Percentiles rank a stretch among this genome's conserved stretches.
These are phyloP conservation scores for Trichoderma cornu-damae DNA, from an alignment of 2,329 filamentous ascomycete genomes.

Conservation along the genomic window DNA sequence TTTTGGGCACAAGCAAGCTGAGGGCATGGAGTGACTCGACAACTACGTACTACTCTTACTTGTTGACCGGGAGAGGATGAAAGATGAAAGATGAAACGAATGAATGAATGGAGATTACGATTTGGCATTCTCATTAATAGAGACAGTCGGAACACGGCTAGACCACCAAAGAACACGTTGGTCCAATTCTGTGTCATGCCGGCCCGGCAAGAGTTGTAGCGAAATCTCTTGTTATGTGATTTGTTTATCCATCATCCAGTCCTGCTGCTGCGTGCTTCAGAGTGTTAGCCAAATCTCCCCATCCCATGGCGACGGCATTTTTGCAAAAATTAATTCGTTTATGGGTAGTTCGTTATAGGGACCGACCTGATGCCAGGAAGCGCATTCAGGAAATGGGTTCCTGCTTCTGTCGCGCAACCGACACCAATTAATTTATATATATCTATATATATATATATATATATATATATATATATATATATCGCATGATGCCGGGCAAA, in stretches of 20 bases:
- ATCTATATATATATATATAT: no score
- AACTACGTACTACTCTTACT: background rate
- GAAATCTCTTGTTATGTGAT: background rate
- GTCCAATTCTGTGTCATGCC: background rate
- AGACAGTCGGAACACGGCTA: slow-evolving; percentile 23
- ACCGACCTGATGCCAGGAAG: no score
- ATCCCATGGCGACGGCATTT: no score
- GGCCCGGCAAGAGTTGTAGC: background rate
- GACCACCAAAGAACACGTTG: slow-evolving; percentile 15
- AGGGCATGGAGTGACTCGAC: slow-evolving; percentile 5
- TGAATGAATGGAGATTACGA: slow-evolving; percentile 20
- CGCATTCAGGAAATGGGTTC: no score
- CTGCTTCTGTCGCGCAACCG: no score
- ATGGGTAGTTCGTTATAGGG: no score
- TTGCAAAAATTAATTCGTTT: no score
- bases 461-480: no score
- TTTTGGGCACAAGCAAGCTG: background rate
- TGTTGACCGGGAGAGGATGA: slow-evolving; percentile 18
- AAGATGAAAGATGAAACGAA: slow-evolving; percentile 23
- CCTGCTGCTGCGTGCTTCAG: no score
- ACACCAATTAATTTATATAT: no score
- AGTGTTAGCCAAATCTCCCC: no score
- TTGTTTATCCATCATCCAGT: background rate
- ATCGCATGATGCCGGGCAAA: no score
- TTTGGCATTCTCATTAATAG: slow-evolving; percentile 24